phyloP scores from a whole-genome alignment of 2,329 filamentous ascomycete species.

The Colletotrichum trifolii region DNA sequence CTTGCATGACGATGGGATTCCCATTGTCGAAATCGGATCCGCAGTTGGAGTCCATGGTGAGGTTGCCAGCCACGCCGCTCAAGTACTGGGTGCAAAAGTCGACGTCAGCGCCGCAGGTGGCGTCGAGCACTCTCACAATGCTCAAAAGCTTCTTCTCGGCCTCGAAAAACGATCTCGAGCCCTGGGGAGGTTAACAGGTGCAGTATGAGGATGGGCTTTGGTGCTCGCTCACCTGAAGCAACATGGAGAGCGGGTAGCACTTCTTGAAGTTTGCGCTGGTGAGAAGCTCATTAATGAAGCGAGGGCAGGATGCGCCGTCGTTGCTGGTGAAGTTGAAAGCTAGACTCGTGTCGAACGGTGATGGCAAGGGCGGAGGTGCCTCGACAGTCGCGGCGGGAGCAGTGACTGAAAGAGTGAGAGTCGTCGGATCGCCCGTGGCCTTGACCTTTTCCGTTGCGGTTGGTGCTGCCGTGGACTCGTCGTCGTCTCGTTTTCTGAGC shows the following conservation, averaged over 20 bases:
- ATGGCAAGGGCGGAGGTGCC: conserved; percentile 62
- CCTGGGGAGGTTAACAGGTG: conserved; percentile 60
- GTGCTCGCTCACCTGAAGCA: conserved; percentile 78
- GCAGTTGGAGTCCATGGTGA: conserved; percentile 74
- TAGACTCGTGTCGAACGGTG: conserved; percentile 74
- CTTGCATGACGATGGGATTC: conserved; percentile 78
- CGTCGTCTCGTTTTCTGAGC: conserved; percentile 42
- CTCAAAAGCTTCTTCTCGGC: conserved; percentile 76
- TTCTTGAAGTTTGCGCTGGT: conserved; percentile 72
- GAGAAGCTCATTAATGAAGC: conserved; percentile 77
- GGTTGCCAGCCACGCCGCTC: conserved; percentile 69
- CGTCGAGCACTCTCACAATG: conserved; percentile 82
- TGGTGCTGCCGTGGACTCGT: conserved; percentile 32
- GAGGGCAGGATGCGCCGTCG: conserved; percentile 66
- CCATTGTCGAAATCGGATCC: conserved; percentile 73
- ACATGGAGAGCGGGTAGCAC: conserved; percentile 86
- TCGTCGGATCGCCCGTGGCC: conserved; percentile 22
- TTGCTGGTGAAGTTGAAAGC: conserved; percentile 69
- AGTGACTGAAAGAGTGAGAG: conserved; percentile 31
- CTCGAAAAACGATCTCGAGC: conserved; percentile 86
- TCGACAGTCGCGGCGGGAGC: conserved; percentile 43
- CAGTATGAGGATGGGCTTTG: neutral
- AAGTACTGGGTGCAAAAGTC: conserved; percentile 75
- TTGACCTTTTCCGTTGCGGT: conserved; percentile 10
- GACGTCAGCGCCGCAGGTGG: conserved; percentile 77